These are phyloP conservation scores for Platanus orientalis DNA, from an alignment of 164 flowering plant species.

Conservation along the genomic window DNA sequence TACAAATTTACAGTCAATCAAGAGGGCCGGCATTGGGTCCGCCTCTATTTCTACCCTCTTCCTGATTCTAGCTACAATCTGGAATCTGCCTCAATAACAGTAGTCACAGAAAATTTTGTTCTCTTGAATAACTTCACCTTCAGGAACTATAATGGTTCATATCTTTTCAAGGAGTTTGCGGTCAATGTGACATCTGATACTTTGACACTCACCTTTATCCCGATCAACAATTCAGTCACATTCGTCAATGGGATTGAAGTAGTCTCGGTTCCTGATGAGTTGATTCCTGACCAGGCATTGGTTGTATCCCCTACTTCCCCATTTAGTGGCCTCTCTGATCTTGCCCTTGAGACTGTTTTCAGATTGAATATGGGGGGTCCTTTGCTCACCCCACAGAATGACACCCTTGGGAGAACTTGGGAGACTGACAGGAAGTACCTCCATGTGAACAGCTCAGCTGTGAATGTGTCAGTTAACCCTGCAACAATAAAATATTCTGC, in stretches of 20 bases:
- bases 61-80: slow-evolving; percentile 18
- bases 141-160: slow-evolving; percentile 18
- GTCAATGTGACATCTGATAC: slow-evolving; percentile 26
- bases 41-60: slow-evolving; percentile 28
- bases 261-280: slow-evolving; percentile 30
- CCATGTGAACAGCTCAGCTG: slow-evolving; percentile 26
- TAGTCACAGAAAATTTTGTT: slow-evolving; percentile 24
- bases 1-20: slow-evolving; percentile 23
- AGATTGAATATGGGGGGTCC: slow-evolving; percentile 44
- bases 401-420: slow-evolving; percentile 42
- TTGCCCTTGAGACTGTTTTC: slow-evolving; percentile 28
- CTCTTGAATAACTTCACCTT: slow-evolving; percentile 28
- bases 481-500: slow-evolving; percentile 1
- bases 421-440: slow-evolving; percentile 29
- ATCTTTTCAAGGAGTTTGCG: slow-evolving; percentile 30
- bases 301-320: slow-evolving; percentile 13
- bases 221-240: slow-evolving; percentile 23
- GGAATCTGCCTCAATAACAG: slow-evolving; percentile 21
- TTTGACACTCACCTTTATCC: slow-evolving; percentile 24
- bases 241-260: slow-evolving; percentile 38
- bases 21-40: slow-evolving; percentile 32
- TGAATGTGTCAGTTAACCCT: slow-evolving; percentile 17
- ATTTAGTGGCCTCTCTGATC: slow-evolving; percentile 21
- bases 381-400: slow-evolving; percentile 30
- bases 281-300: slow-evolving; percentile 27